phyloP scores from a whole-genome alignment of 352 stramenopile species.

The Globisporangium sylvaticum region DNA sequence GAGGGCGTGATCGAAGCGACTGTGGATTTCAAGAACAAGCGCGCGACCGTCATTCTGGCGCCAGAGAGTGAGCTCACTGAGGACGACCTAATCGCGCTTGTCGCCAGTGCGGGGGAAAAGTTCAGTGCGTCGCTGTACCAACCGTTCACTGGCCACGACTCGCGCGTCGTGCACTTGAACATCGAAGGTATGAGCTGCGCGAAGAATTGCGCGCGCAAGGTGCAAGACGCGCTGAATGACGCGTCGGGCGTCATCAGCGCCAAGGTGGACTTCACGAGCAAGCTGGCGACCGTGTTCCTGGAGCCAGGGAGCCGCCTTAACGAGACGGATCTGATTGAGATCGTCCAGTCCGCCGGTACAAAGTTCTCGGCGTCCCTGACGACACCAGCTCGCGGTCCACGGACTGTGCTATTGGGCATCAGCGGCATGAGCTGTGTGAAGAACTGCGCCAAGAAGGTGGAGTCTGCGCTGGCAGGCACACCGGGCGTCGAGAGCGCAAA shows the following conservation, averaged over 20 bases:
- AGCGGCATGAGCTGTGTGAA: slow-evolving; percentile 81
- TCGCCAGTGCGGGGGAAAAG: slow-evolving; percentile 39
- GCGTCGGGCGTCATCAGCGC: slow-evolving; percentile 66
- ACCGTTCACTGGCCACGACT: slow-evolving; percentile 58
- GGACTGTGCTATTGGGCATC: slow-evolving; percentile 52
- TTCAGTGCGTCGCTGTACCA: slow-evolving; percentile 62
- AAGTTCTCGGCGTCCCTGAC: slow-evolving; percentile 64
- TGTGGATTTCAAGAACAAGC: slow-evolving; percentile 68
- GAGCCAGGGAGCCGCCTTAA: slow-evolving; percentile 64
- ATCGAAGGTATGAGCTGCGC: slow-evolving; percentile 79
- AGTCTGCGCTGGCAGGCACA: slow-evolving; percentile 45
- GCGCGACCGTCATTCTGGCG: slow-evolving; percentile 67
- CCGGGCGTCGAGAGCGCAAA: slow-evolving; percentile 48
- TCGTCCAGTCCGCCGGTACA: slow-evolving; percentile 45
- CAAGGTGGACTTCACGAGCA: slow-evolving; percentile 74
- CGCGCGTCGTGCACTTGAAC: slow-evolving; percentile 69
- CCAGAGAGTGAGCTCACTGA: slow-evolving; percentile 53
- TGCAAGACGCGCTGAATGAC: slow-evolving; percentile 61
- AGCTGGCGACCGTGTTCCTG: slow-evolving; percentile 73
- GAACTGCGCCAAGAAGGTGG: slow-evolving; percentile 75
- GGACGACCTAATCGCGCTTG: slow-evolving; percentile 63
- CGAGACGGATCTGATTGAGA: slow-evolving; percentile 57
- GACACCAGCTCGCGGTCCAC: slow-evolving; percentile 33
- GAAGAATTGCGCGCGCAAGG: slow-evolving; percentile 69
- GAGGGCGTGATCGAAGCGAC: slow-evolving; percentile 61